These are phyloP conservation scores for Arthroderma sp. DNA, from an alignment of 2,329 filamentous ascomycete species.

Conservation along the genomic window DNA sequence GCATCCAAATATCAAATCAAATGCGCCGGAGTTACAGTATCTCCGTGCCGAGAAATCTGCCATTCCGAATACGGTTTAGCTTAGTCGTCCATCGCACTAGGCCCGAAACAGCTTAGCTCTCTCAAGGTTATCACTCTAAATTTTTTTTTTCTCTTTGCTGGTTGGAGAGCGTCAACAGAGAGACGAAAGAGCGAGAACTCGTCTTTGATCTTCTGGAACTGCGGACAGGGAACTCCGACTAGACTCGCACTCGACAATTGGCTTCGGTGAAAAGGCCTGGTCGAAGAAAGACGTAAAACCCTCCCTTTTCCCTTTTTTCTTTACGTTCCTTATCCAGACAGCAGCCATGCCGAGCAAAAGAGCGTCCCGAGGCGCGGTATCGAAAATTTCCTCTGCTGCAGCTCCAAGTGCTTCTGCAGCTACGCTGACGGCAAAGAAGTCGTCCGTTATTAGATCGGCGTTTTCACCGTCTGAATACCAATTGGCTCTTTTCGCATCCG, in stretches of 20 bases:
- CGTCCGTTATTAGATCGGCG: constrained; percentile 36
- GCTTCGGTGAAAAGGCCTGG: no score
- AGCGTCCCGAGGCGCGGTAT: constrained; percentile 27
- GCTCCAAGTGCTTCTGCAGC: constrained; percentile 24
- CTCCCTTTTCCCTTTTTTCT: no score
- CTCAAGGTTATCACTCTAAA: constrained; percentile 4
- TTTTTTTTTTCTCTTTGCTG: constrained; percentile 7
- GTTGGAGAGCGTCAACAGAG: neutral
- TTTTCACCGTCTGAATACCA: constrained; percentile 40
- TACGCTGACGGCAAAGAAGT: constrained; percentile 28
- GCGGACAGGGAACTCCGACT: no score
- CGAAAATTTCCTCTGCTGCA: constrained; percentile 33
- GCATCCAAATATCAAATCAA: no score
- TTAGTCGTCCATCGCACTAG: neutral
- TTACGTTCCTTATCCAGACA: no score
- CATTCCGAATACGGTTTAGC: no score
- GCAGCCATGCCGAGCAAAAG: constrained; percentile 32
- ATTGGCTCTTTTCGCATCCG: constrained; percentile 40
- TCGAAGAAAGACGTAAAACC: no score
- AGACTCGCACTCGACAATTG: no score
- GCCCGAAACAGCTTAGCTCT: constrained; percentile 3
- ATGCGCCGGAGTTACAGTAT: no score
- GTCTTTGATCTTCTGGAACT: no score
- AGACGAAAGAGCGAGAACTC: no score
- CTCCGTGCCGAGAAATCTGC: no score